A percentile compares a stretch with the other conserved stretches of the same genome.
Evolutionary conservation across 805 yeast genomes (phyloP).

Genomic region (Saccharomycopsis malanga): DNA sequence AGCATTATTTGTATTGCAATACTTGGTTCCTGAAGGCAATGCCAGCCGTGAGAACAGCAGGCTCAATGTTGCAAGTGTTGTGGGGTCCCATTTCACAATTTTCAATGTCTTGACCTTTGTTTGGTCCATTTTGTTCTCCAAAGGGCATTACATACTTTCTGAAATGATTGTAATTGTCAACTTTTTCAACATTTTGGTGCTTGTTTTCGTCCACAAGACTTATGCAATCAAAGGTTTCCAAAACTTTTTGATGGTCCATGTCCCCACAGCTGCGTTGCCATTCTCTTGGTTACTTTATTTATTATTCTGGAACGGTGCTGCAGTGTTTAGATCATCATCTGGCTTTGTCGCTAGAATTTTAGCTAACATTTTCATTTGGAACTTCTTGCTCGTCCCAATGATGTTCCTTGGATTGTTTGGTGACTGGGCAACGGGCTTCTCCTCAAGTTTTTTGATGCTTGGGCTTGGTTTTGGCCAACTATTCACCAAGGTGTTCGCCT

Average conservation of each 20-base stretch:
- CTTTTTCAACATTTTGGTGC: conserved; percentile 48
- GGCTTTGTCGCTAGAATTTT: conserved; percentile 54
- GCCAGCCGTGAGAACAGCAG: conserved; percentile 20
- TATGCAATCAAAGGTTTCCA: conserved; percentile 44
- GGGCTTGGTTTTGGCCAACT: conserved; percentile 70
- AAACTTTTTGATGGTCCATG: conserved; percentile 54
- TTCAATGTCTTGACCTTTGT: conserved; percentile 54
- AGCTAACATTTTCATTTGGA: conserved; percentile 75
- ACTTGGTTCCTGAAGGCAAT: conserved; percentile 31
- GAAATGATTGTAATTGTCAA: conserved; percentile 55
- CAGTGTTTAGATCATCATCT: conserved; percentile 51
- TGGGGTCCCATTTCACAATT: conserved; percentile 56
- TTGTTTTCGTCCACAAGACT: conserved; percentile 56
- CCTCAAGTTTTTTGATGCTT: conserved; percentile 49
- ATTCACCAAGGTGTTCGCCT: conserved; percentile 58
- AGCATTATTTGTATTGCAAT: conserved; percentile 40
- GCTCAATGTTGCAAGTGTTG: conserved; percentile 30
- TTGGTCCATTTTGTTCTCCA: conserved; percentile 60
- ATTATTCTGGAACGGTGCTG: conserved; percentile 83
- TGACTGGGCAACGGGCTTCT: conserved; percentile 66
- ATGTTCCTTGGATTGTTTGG: conserved; percentile 49
- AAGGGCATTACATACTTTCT: conserved; percentile 49
- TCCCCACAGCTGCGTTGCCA: conserved; percentile 63
- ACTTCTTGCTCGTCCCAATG: conserved; percentile 59
- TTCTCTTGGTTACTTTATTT: conserved; percentile 67